Evolutionary conservation across 805 yeast species (phyloP).

Genomic region (Barnettozyma californica): DNA sequence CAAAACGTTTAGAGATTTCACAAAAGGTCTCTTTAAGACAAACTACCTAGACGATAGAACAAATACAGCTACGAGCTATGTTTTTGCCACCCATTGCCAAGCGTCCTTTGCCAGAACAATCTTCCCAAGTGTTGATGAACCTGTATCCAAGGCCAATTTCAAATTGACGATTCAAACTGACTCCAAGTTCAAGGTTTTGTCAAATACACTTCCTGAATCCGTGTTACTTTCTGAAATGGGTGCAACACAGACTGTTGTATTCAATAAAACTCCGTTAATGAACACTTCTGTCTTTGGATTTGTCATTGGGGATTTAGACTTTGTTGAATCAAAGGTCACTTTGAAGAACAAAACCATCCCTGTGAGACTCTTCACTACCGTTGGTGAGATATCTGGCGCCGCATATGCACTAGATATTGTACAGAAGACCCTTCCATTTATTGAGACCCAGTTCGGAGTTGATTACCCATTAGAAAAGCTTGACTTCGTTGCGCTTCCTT

Average conservation of each 20-base stretch:
- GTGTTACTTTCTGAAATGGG: conserved; percentile 21
- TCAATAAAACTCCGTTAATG: conserved; percentile 53
- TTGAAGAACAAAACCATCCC: conserved; percentile 34
- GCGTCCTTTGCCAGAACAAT: conserved; percentile 58
- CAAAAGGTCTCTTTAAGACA: conserved; percentile 65
- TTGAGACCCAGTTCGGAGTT: conserved; percentile 39
- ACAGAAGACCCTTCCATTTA: conserved; percentile 40
- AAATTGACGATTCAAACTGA: conserved; percentile 43
- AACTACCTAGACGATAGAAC: conserved; percentile 48
- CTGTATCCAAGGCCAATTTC: conserved; percentile 46
- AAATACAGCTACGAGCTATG: conserved; percentile 43
- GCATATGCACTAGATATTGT: conserved; percentile 46
- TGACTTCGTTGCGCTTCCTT: conserved; percentile 66
- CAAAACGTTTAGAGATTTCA: conserved; percentile 44
- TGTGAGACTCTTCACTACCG: conserved; percentile 48
- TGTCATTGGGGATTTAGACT: conserved; percentile 62
- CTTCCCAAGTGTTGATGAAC: conserved; percentile 69
- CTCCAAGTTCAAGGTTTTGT: conserved; percentile 41
- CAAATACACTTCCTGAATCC: conserved; percentile 39
- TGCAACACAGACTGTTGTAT: conserved; percentile 32
- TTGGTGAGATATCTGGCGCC: conserved; percentile 45
- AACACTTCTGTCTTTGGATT: conserved; percentile 63
- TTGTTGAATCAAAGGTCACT: conserved; percentile 32
- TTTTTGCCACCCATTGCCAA: conserved; percentile 69
- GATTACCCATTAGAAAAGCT: conserved; percentile 57